Base-by-base conservation (phyloP, 129 eudicot species). In the Tagetes patula region DNA sequence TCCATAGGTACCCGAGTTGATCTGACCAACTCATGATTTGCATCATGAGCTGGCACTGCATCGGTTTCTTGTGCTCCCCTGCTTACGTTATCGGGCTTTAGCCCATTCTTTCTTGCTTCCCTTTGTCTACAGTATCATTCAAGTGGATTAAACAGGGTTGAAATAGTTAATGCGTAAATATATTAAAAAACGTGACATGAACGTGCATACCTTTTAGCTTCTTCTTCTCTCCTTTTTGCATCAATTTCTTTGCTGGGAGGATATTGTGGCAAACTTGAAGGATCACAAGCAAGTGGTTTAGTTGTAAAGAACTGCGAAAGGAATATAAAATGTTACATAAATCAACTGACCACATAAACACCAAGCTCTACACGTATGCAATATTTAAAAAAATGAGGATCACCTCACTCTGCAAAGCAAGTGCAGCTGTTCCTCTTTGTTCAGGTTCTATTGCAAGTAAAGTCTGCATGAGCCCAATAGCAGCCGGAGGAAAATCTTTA, bases 231-330 rank as follows among this genome's bases (percentile, higher is more conserved):
- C 84, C 71, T 36, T 80, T 87, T 89, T 46, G 94, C 96, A 75
- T 92, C 96, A 45, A 92, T 89, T 77, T 92, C 98, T 85, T 92
- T 92, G 88, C 91, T 92, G 67, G 98, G 98, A 67, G 98, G 98
- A 81, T 87, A 92, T 61, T 84, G 80, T 8, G 98, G 98, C 81
- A 92, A 83, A 76, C 80, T 81, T 65, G 95, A 82, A 40, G 98
- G 96, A 81, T 89, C 95, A 74, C 98, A 89, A 45, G 98, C 87
- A 73, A 67, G 75, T 37, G 98, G 98, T 70, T 85, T 59, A 65
- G 84, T 78, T 3, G 83, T 84, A 79, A 92, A 92, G 83, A 79
- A 92, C 98, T 92, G 89, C 37, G 36, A 30, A 11, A 71, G 30
- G n/a, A 38, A 74, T 67, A 39, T 5, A 53, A 42, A 47, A 4